phyloP scores from a whole-genome alignment of 1,139 yeast genomes.

The Pneumocystis canis region DNA sequence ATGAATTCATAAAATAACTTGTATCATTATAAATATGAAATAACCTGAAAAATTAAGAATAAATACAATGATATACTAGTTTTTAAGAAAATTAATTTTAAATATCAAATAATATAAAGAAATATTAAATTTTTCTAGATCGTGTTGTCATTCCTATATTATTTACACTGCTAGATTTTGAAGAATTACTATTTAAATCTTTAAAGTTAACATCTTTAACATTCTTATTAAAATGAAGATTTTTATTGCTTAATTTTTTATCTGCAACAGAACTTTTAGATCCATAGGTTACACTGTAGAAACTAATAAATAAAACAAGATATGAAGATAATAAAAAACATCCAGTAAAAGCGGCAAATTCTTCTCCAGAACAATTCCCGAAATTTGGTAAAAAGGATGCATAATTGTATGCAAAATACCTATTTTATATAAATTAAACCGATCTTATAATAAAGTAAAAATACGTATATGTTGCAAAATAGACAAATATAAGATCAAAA shows the following conservation, averaged over 20 bases:
- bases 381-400: constrained; percentile 52
- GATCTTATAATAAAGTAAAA: constrained; percentile 16
- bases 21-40: too few species aligned
- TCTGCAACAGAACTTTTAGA: background rate
- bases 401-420: constrained; percentile 25
- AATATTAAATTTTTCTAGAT: background rate
- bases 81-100: background rate
- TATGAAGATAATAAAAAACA: constrained; percentile 80
- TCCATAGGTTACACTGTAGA: background rate
- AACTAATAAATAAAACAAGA: constrained; percentile 66
- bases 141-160: background rate
- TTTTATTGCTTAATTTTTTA: background rate
- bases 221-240: background rate
- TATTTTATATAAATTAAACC: constrained; percentile 38
- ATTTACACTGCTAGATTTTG: background rate
- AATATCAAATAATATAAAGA: background rate
- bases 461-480: constrained; percentile 65
- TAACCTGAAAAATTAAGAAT: background rate
- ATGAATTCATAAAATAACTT: too few species aligned
- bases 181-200: background rate
- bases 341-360: constrained; percentile 83
- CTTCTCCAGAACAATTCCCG: constrained; percentile 86
- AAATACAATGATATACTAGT: background rate
- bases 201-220: background rate
- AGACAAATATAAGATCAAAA: constrained; percentile 76